phyloP scores from a whole-genome alignment of 2,329 filamentous ascomycete genomes.

The Ceratocystis diversiconidia region DNA sequence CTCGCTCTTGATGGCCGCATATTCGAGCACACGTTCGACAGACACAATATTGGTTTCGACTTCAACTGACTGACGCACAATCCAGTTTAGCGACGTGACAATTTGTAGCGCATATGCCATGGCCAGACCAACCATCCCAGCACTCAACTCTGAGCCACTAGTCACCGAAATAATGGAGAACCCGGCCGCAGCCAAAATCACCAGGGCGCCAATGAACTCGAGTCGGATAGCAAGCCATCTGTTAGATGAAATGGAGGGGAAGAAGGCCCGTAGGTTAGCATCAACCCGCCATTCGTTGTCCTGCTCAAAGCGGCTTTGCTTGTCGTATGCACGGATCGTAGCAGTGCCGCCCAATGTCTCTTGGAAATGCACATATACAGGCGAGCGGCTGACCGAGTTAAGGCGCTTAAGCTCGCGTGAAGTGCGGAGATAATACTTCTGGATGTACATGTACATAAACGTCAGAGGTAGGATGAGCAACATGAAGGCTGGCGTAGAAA shows the following conservation, averaged over 20 bases:
- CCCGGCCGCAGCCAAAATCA: slow-evolving; percentile 75
- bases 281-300: slow-evolving; percentile 98
- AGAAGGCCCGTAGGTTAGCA: slow-evolving; percentile 85
- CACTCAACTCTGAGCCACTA: slow-evolving; percentile 45
- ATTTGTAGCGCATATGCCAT: slow-evolving; percentile 98
- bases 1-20: slow-evolving; percentile 79
- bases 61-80: slow-evolving; percentile 94
- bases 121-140: slow-evolving; percentile 73
- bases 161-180: slow-evolving; percentile 71
- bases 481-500: slow-evolving; percentile 66
- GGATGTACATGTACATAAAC: slow-evolving; percentile 77
- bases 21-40: slow-evolving; percentile 93
- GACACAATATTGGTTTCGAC: slow-evolving; percentile 99
- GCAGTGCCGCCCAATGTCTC: slow-evolving; percentile 88
- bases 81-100: slow-evolving; percentile 96
- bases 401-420: slow-evolving; percentile 92
- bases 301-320: slow-evolving; percentile 70
- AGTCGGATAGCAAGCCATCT: slow-evolving; percentile 89
- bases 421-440: slow-evolving; percentile 91
- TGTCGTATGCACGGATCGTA: slow-evolving; percentile 88
- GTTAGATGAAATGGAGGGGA: slow-evolving; percentile 86
- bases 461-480: slow-evolving; percentile 67
- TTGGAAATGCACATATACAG: slow-evolving; percentile 96
- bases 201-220: slow-evolving; percentile 87
- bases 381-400: slow-evolving; percentile 87